phyloP scores from a whole-genome alignment of 768 basidiomycete species.

The Mycena maculata region DNA sequence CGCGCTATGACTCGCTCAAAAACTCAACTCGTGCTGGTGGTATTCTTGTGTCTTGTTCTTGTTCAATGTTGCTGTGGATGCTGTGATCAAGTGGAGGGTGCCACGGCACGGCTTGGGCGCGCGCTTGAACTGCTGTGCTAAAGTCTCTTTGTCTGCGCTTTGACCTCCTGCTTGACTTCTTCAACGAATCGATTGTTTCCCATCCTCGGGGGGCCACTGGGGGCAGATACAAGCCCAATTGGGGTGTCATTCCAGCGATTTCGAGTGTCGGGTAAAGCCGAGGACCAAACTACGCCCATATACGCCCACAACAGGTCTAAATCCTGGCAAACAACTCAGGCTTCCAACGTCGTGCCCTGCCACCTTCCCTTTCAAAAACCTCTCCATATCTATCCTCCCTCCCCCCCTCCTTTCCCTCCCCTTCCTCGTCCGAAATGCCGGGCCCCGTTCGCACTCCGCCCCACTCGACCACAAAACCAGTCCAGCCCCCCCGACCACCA shows the following conservation, averaged over 20 bases:
- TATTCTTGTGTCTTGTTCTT: no score
- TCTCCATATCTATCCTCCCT: background rate
- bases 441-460: constrained; percentile 31
- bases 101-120: background rate
- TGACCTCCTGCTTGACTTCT: background rate
- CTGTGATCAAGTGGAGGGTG: background rate
- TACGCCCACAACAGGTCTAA: no score
- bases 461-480: constrained; percentile 21
- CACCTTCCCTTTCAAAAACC: constrained; percentile 1
- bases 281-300: no score
- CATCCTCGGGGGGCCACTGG: background rate
- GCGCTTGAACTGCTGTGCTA: constrained; percentile 20
- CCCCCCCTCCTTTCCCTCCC: background rate
- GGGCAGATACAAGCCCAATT: background rate
- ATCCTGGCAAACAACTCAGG: no score
- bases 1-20: no score
- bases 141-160: background rate
- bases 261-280: no score
- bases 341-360: background rate
- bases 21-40: no score
- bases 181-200: background rate
- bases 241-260: no score
- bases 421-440: constrained; percentile 17
- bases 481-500: constrained; percentile 71
- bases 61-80: background rate